phyloP scores from a whole-genome alignment of 768 basidiomycete genomes.

The Tulasnella calospora region DNA sequence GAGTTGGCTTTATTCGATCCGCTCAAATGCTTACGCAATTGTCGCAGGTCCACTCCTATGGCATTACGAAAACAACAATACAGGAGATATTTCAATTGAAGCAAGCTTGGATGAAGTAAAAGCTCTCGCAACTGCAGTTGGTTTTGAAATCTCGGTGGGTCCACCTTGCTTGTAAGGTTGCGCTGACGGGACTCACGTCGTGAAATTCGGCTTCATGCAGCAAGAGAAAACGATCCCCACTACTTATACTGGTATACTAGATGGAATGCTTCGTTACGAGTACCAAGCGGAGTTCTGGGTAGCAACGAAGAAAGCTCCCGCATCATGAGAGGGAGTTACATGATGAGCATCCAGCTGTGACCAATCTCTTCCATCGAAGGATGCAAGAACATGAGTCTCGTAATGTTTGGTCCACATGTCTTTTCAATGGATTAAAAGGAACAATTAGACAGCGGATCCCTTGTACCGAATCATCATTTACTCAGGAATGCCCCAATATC shows the following conservation, averaged over 20 bases:
- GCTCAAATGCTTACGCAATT: neutral
- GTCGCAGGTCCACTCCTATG: conserved; percentile 79
- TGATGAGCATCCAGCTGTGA: neutral
- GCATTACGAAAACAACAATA: conserved; percentile 90
- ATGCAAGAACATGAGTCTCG: neutral
- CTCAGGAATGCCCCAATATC: no score
- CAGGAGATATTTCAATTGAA: conserved; percentile 76
- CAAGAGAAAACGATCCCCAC: conserved; percentile 75
- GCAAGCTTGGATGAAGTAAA: conserved; percentile 88
- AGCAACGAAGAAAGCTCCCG: conserved; percentile 45
- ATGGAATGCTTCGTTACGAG: conserved; percentile 76
- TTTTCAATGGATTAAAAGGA: no score
- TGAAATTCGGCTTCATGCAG: conserved; percentile 39
- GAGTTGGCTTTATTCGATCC: neutral
- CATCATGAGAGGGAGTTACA: neutral
- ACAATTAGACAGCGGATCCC: no score
- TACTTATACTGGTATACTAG: conserved; percentile 78
- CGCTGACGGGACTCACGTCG: neutral
- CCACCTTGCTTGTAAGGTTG: neutral
- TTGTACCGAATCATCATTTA: neutral
- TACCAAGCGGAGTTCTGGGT: conserved; percentile 86
- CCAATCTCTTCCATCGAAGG: neutral
- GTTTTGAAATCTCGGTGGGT: conserved; percentile 76
- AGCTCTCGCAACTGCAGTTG: conserved; percentile 60
- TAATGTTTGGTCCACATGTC: no score